Evolutionary conservation across 257 asterid species (phyloP).

Genomic region (Solanum lycopersicoides): DNA sequence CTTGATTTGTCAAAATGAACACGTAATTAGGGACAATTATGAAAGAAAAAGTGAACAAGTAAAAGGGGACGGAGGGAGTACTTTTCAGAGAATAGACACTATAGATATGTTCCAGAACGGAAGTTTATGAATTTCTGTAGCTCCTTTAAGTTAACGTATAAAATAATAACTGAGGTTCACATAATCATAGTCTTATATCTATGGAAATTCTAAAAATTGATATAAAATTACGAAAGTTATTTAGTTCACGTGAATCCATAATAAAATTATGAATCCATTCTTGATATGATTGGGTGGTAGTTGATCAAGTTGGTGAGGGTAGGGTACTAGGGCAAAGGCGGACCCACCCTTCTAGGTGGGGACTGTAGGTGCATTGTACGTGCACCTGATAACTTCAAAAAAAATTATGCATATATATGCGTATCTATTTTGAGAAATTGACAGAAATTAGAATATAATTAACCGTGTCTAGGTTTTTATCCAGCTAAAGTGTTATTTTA

Average conservation of each 20-base stretch:
- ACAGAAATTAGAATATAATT: too few species aligned
- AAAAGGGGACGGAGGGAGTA: too few species aligned
- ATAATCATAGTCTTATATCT: background rate
- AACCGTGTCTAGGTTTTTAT: too few species aligned
- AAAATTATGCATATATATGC: too few species aligned
- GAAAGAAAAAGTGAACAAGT: too few species aligned
- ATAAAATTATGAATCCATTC: background rate
- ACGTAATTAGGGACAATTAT: too few species aligned
- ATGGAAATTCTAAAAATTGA: too few species aligned
- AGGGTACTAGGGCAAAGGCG: background rate
- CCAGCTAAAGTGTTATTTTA: too few species aligned
- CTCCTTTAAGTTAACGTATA: background rate
- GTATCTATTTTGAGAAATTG: too few species aligned
- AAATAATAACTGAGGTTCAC: background rate
- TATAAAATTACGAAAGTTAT: background rate
- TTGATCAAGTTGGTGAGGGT: background rate
- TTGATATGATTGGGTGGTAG: background rate
- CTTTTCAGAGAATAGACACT: background rate
- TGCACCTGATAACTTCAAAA: fast-evolving
- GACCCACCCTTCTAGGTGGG: too few species aligned
- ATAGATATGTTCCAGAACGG: background rate
- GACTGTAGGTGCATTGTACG: too few species aligned
- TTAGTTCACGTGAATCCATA: background rate
- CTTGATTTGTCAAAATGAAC: too few species aligned
- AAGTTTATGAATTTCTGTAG: background rate